phyloP scores from a whole-genome alignment of 192 early-diverging fungal genomes.

The Lunasporangiospora selenospora region DNA sequence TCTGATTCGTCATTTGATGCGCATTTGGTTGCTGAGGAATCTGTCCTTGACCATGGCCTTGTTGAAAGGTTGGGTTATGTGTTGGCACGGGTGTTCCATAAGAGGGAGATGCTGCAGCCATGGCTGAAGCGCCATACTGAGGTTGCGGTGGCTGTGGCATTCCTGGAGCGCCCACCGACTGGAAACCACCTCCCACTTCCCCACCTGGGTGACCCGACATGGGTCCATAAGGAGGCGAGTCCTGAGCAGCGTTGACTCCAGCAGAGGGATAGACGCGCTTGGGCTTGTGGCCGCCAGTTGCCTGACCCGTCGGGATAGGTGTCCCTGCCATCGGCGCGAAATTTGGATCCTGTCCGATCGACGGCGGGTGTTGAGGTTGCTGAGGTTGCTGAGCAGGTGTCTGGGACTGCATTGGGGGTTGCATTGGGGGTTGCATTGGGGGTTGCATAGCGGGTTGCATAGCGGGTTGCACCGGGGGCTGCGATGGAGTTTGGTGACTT shows the following conservation, averaged over 20 bases:
- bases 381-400: constrained; percentile 6
- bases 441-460: no score
- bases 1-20: constrained; percentile 9
- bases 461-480: constrained; percentile 13
- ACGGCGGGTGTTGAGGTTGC: no score
- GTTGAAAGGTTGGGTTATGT: no score
- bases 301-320: no score
- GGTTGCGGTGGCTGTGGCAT: constrained; percentile 15
- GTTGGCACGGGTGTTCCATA: background rate
- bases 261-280: constrained; percentile 53
- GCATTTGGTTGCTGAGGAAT: constrained; percentile 25
- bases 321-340: no score
- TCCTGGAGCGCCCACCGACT: no score
- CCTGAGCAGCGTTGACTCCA: constrained; percentile 36
- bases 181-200: background rate
- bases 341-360: no score
- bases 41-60: constrained; percentile 31
- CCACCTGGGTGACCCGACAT: background rate
- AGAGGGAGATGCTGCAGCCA: constrained; percentile 5
- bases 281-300: constrained; percentile 18
- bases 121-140: no score
- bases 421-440: no score
- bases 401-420: constrained; percentile 5
- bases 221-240: background rate
- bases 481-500: constrained; percentile 1